phyloP scores from a whole-genome alignment of 129 eudicot species.

The Arctium minus region DNA sequence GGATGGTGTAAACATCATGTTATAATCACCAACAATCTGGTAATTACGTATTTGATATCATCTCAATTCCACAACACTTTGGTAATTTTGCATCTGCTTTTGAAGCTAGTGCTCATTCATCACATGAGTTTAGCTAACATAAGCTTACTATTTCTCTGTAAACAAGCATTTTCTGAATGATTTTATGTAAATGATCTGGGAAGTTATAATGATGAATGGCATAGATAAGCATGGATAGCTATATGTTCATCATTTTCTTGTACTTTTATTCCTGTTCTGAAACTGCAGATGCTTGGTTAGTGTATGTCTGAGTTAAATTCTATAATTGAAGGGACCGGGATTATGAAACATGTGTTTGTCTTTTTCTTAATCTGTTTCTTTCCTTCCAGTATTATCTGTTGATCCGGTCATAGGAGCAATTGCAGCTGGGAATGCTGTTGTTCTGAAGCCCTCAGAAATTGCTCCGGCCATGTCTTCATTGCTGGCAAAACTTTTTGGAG shows the following conservation, averaged over 20 bases:
- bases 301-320: neutral
- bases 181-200: neutral
- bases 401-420: slow-evolving; percentile 97
- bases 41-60: neutral
- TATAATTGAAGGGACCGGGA: too few species aligned
- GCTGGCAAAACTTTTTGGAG: slow-evolving; percentile 56
- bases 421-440: slow-evolving; percentile 93
- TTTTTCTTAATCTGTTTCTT: neutral
- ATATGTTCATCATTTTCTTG: neutral
- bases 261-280: neutral
- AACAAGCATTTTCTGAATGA: neutral
- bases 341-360: neutral
- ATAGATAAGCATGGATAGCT: neutral
- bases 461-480: slow-evolving; percentile 75
- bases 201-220: neutral
- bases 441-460: slow-evolving; percentile 82
- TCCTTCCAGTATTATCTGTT: slow-evolving; percentile 57
- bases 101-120: neutral
- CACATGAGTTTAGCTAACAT: neutral
- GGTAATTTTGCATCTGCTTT: neutral
- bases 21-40: neutral
- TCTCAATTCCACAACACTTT: neutral
- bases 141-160: neutral
- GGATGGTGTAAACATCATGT: too few species aligned
- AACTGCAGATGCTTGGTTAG: neutral